phyloP scores from a whole-genome alignment of 1,284 basidiomycete genomes.

The Vanrija sp. region DNA sequence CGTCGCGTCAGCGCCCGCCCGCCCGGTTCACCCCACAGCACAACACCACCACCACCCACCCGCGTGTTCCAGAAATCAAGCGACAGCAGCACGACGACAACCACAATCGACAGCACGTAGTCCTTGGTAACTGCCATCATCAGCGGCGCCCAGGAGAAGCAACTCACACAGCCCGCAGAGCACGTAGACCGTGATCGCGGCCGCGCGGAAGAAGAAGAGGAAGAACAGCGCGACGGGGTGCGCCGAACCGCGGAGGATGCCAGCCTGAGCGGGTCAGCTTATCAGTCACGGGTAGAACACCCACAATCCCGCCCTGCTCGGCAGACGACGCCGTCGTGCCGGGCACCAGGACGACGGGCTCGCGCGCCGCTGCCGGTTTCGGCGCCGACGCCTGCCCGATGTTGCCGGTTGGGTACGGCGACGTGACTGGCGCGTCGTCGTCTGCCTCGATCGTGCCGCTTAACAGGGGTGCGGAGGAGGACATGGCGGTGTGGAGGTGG shows the following conservation, averaged over 20 bases:
- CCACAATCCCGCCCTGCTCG: constrained; percentile 47
- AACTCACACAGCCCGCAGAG: constrained; percentile 62
- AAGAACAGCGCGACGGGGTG: constrained; percentile 79
- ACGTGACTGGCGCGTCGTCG: constrained; percentile 28
- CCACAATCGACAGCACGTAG: constrained; percentile 87
- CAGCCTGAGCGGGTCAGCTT: constrained; percentile 26
- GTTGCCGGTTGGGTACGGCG: constrained; percentile 33
- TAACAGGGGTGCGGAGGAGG: constrained; percentile 39
- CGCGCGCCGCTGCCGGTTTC: constrained; percentile 7
- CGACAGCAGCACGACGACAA: constrained; percentile 82
- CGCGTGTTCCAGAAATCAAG: constrained; percentile 97
- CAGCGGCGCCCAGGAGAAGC: background rate
- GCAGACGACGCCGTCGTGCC: constrained; percentile 33
- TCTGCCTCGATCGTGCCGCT: constrained; percentile 51
- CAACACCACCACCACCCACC: constrained; percentile 51
- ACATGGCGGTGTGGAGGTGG: constrained; percentile 15
- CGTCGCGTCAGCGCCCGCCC: background rate
- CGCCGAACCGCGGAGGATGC: constrained; percentile 59
- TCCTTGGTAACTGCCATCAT: constrained; percentile 64
- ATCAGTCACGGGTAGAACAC: constrained; percentile 12
- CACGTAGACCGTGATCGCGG: constrained; percentile 81
- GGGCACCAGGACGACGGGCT: constrained; percentile 42
- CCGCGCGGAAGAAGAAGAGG: constrained; percentile 77
- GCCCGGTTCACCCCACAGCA: too few relatives aligned
- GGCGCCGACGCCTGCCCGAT: constrained; percentile 31